These are phyloP conservation scores for Phytophthora kernoviae DNA, from an alignment of 352 stramenopile species.

Conservation along the genomic window DNA sequence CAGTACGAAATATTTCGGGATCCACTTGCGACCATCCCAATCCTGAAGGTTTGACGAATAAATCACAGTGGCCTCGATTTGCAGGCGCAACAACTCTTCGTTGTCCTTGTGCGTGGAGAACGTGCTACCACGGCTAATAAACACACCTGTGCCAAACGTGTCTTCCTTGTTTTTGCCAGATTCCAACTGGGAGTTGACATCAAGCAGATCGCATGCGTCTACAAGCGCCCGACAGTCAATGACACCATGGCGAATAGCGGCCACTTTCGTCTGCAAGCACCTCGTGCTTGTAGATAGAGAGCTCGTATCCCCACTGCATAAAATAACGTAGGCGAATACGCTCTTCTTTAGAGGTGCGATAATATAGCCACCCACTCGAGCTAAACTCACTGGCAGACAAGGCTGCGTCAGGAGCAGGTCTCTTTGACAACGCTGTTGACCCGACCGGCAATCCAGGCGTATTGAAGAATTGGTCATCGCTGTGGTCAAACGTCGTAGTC, in stretches of 20 bases:
- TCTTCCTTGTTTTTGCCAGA: constrained; percentile 80
- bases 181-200: constrained; percentile 81
- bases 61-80: constrained; percentile 82
- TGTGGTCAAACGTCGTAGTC: constrained; percentile 74
- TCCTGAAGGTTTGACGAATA: constrained; percentile 88
- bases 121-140: constrained; percentile 86
- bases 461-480: constrained; percentile 42
- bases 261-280: constrained; percentile 76
- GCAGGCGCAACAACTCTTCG: constrained; percentile 79
- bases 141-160: constrained; percentile 72
- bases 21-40: constrained; percentile 88
- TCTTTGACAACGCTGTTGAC: constrained; percentile 17
- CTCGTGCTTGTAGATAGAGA: constrained; percentile 92
- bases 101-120: constrained; percentile 87
- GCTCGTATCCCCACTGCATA: constrained; percentile 86
- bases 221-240: constrained; percentile 85
- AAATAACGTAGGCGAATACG: constrained; percentile 86
- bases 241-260: constrained; percentile 84
- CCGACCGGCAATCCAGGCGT: constrained; percentile 31
- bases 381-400: constrained; percentile 54
- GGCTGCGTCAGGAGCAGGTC: constrained; percentile 16
- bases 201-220: constrained; percentile 84
- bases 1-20: constrained; percentile 89
- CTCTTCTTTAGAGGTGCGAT: constrained; percentile 82
- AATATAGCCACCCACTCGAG: constrained; percentile 85